phyloP scores from a whole-genome alignment of 352 stramenopile genomes.

The Phytophthora brassicae region DNA sequence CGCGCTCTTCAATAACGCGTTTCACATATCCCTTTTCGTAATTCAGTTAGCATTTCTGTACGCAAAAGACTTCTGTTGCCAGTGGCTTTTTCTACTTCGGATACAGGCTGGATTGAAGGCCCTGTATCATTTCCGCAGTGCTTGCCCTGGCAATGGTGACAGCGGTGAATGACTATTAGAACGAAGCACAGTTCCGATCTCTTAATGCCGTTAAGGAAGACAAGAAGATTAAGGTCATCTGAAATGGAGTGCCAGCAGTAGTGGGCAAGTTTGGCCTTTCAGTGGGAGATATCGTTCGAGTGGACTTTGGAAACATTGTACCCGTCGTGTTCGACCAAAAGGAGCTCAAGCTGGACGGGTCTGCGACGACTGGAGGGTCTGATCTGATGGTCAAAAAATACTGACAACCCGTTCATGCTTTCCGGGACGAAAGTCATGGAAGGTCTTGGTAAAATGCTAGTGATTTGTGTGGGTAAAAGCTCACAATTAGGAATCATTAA shows the following conservation, averaged over 20 bases:
- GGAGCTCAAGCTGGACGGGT: constrained; percentile 26
- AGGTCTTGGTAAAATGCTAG: constrained; percentile 90
- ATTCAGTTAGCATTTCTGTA: too few species aligned
- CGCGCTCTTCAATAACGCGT: too few species aligned
- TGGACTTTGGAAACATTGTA: constrained; percentile 88
- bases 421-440: constrained; percentile 92
- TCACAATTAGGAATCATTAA: constrained; percentile 92
- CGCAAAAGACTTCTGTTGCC: too few species aligned
- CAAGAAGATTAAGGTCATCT: constrained; percentile 79
- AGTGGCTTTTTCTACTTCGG: too few species aligned
- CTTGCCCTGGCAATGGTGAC: constrained; percentile 88
- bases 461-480: constrained; percentile 90
- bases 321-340: constrained; percentile 86
- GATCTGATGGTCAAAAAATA: constrained; percentile 45
- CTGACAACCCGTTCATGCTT: constrained; percentile 85
- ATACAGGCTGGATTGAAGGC: constrained; percentile 87
- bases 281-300: constrained; percentile 89
- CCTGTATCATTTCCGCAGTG: constrained; percentile 89
- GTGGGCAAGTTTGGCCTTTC: constrained; percentile 80
- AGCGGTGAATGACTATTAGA: constrained; percentile 90
- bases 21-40: too few species aligned
- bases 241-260: constrained; percentile 56
- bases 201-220: constrained; percentile 82
- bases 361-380: too few species aligned
- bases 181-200: constrained; percentile 87